A percentile compares a stretch with the other conserved stretches of the same genome.
These are phyloP conservation scores for Paramecium primaurelia DNA, from an alignment of 73 alveolate genomes.

Conservation along the genomic window DNA sequence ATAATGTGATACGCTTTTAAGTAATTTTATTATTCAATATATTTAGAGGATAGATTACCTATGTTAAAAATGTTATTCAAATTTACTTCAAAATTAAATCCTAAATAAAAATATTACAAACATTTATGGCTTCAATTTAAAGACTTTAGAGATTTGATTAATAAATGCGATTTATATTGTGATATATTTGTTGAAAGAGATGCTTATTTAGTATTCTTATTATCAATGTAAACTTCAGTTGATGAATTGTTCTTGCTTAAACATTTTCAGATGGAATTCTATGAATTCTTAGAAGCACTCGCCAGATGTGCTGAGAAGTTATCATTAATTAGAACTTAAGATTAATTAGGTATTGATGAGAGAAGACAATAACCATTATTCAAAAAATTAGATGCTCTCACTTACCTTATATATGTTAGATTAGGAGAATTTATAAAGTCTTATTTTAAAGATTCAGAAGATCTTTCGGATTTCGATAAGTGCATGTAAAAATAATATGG, in stretches of 20 bases:
- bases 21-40: background rate
- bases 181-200: slow-evolving; percentile 57
- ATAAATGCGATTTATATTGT: slow-evolving; percentile 48
- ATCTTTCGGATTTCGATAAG: slow-evolving; percentile 38
- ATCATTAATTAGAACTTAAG: background rate
- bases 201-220: slow-evolving; percentile 43
- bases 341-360: background rate
- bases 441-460: background rate
- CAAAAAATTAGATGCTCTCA: slow-evolving; percentile 5
- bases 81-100: slow-evolving; percentile 36
- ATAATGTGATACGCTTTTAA: slow-evolving; percentile 50
- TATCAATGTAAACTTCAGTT: slow-evolving; percentile 65
- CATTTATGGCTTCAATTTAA: slow-evolving; percentile 28
- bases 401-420: background rate
- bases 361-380: slow-evolving; percentile 16
- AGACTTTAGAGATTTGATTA: slow-evolving; percentile 58
- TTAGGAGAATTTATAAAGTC: background rate
- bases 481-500: background rate
- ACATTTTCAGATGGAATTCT: slow-evolving; percentile 64
- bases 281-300: slow-evolving; percentile 72
- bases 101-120: slow-evolving; percentile 46
- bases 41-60: slow-evolving; percentile 34
- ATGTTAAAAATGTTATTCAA: slow-evolving; percentile 9
- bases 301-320: slow-evolving; percentile 70
- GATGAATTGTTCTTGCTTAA: slow-evolving; percentile 59